A percentile compares a stretch with the other conserved stretches of the same genome.
These are phyloP conservation scores for Nelumbo lutea DNA, from an alignment of 164 flowering plant species.

Conservation along the genomic window DNA sequence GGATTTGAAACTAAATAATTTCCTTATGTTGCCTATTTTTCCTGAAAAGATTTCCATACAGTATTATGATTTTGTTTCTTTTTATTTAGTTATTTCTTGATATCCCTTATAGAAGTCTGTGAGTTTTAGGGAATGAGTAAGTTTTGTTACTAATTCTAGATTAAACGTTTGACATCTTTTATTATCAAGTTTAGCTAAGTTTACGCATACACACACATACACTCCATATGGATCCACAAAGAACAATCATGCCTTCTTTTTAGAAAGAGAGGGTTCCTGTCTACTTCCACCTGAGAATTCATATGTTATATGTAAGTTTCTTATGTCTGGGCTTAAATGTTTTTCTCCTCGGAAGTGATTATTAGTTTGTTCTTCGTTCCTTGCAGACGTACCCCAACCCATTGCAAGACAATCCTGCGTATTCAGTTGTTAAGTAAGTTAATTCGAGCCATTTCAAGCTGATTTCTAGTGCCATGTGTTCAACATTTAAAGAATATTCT, in stretches of 20 bases:
- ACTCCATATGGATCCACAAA: too few relatives aligned
- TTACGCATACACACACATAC: neutral
- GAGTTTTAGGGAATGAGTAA: neutral
- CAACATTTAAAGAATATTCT: neutral
- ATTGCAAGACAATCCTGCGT: slow-evolving; percentile 73
- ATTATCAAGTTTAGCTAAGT: neutral
- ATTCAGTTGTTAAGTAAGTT: slow-evolving; percentile 81
- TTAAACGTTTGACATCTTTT: neutral
- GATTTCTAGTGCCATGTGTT: neutral
- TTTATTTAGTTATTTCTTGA: neutral
- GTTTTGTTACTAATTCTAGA: neutral
- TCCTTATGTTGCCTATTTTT: too few relatives aligned
- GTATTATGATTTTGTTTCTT: too few relatives aligned
- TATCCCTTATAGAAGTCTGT: too few relatives aligned
- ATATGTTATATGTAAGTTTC: too few relatives aligned
- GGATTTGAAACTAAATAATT: too few relatives aligned
- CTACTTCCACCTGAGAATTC: neutral
- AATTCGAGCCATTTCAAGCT: neutral
- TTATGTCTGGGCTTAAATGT: too few relatives aligned
- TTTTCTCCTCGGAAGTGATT: too few relatives aligned
- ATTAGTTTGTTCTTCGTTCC: neutral
- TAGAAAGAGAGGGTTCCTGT: neutral
- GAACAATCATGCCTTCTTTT: neutral
- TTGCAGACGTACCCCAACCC: slow-evolving; percentile 77
- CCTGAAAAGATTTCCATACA: too few relatives aligned